Evolutionary conservation across 2,329 filamentous ascomycete species (phyloP).

Genomic region (Madurella mycetomatis): DNA sequence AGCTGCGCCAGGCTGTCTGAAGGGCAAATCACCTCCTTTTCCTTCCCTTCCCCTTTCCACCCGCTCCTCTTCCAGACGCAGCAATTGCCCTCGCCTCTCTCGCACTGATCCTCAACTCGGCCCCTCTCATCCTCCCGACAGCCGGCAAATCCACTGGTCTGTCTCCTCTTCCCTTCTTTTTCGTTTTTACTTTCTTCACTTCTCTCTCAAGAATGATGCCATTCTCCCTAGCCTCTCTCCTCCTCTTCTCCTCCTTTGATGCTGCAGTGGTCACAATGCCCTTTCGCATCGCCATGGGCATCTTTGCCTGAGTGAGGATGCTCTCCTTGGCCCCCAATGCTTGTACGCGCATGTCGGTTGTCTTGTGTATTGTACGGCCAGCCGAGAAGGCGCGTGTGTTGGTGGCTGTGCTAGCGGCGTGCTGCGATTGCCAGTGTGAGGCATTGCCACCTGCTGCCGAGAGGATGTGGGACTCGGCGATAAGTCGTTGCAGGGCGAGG

Average conservation of each 20-base stretch:
- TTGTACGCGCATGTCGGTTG: constrained; percentile 78
- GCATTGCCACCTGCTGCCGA: constrained; percentile 50
- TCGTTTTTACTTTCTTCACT: constrained; percentile 35
- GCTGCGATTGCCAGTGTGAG: constrained; percentile 34
- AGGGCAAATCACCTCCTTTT: constrained; percentile 33
- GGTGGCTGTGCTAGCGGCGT: constrained; percentile 33
- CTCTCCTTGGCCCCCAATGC: constrained; percentile 73
- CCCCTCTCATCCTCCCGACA: constrained; percentile 75
- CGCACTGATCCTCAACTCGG: constrained; percentile 73
- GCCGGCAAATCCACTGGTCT: constrained; percentile 68
- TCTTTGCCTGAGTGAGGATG: constrained; percentile 72
- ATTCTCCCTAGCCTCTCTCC: constrained; percentile 80
- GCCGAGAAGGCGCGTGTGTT: constrained; percentile 41
- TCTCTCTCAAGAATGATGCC: constrained; percentile 74
- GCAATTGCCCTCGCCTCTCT: constrained; percentile 71
- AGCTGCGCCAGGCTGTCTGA: not conserved
- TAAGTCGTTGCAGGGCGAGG: constrained; percentile 81
- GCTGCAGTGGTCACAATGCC: constrained; percentile 70
- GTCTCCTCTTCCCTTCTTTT: constrained; percentile 43
- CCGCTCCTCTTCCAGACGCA: constrained; percentile 26
- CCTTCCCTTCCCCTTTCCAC: constrained; percentile 28
- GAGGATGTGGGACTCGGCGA: constrained; percentile 88
- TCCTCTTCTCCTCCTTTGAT: constrained; percentile 63
- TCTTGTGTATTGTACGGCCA: constrained; percentile 73
- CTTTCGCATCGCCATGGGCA: constrained; percentile 83